These are phyloP conservation scores for Alternaria tenuissima DNA, from an alignment of 2,329 filamentous ascomycete species.

Conservation along the genomic window DNA sequence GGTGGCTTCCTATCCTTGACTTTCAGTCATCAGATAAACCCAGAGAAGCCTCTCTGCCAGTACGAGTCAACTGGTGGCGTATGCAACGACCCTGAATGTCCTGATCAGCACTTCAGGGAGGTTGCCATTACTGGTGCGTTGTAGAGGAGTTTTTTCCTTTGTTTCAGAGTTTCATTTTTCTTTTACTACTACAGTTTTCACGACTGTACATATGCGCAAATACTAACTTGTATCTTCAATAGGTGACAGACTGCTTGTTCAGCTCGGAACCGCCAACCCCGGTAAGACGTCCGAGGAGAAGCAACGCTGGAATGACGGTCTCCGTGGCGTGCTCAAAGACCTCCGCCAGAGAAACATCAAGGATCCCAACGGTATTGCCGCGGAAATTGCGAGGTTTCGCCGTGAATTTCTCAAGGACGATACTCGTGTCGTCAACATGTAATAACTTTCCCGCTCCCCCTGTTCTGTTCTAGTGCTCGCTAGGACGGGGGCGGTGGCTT, in stretches of 20 bases:
- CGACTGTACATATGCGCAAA: conserved; percentile 27
- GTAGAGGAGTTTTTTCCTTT: conserved; percentile 45
- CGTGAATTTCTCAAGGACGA: conserved; percentile 53
- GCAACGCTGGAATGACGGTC: conserved; percentile 55
- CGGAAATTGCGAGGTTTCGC: conserved; percentile 51
- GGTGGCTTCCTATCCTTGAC: conserved; percentile 89
- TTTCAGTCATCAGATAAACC: conserved; percentile 90
- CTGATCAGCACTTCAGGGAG: conserved; percentile 79
- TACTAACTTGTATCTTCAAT: conserved; percentile 49
- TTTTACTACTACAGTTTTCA: conserved; percentile 39
- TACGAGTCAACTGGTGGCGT: conserved; percentile 73
- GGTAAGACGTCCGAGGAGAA: conserved; percentile 69
- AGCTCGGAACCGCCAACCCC: conserved; percentile 70
- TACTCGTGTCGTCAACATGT: conserved; percentile 50
- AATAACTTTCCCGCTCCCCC: neutral
- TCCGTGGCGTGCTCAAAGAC: conserved; percentile 49
- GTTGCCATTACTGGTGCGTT: conserved; percentile 75
- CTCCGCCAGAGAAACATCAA: conserved; percentile 49
- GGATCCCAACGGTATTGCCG: conserved; percentile 51
- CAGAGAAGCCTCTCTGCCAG: conserved; percentile 75
- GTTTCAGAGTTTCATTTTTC: conserved; percentile 18
- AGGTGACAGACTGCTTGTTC: conserved; percentile 78
- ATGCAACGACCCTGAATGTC: conserved; percentile 79
- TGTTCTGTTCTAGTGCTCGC: neutral
- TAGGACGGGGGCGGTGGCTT: neutral